These are phyloP conservation scores for Stachybotrys echinatus DNA, from an alignment of 2,329 filamentous ascomycete genomes.

Conservation along the genomic window DNA sequence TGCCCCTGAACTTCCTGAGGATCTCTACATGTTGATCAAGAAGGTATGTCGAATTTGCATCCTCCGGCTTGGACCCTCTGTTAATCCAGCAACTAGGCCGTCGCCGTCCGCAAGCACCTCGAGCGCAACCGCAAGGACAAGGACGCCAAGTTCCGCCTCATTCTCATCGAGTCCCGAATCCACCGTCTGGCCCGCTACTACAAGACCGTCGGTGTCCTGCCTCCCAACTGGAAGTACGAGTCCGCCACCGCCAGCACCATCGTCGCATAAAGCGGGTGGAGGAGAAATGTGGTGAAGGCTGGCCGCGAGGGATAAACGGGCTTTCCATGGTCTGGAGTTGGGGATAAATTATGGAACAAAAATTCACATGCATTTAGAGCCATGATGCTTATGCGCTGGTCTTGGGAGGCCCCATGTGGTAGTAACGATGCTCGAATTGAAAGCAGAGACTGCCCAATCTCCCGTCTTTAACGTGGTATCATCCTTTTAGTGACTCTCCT, in stretches of 20 bases:
- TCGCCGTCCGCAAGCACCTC: conserved; percentile 99
- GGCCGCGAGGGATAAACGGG: conserved; percentile 27
- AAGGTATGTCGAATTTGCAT: conserved; percentile 60
- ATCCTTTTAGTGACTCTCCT: conserved; percentile 13
- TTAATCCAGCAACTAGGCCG: conserved; percentile 54
- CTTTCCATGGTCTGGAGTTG: conserved; percentile 39
- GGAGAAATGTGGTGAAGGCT: conserved; percentile 12
- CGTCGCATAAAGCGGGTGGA: conserved; percentile 64
- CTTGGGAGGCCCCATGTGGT: conserved; percentile 24
- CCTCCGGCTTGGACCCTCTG: neutral
- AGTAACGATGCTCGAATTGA: conserved; percentile 26
- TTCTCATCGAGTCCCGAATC: conserved; percentile 99
- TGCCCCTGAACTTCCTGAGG: conserved; percentile 97
- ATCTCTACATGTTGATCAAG: conserved; percentile 99
- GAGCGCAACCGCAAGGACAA: conserved; percentile 99
- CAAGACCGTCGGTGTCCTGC: conserved; percentile 83
- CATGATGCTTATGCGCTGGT: conserved; percentile 34
- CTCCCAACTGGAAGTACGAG: conserved; percentile 99
- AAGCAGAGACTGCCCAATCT: conserved; percentile 25
- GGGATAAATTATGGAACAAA: conserved; percentile 31
- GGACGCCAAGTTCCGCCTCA: conserved; percentile 99
- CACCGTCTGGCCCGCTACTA: conserved; percentile 99
- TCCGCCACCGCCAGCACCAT: conserved; percentile 91
- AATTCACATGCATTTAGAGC: conserved; percentile 35
- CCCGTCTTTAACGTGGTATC: conserved; percentile 19